phyloP scores from a whole-genome alignment of 805 yeast species.

The Candida silvicultrix region DNA sequence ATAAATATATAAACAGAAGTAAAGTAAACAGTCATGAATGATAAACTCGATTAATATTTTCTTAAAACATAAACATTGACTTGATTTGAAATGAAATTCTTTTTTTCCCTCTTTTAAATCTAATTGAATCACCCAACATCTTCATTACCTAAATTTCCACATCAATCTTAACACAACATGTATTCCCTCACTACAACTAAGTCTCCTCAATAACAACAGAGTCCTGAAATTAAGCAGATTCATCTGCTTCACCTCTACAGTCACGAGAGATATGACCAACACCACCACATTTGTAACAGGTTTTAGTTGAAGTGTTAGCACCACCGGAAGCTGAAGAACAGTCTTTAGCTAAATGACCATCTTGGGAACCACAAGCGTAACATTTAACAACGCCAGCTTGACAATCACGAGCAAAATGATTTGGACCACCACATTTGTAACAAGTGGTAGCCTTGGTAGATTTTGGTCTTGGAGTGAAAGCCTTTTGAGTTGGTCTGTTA shows the following conservation, averaged over 20 bases:
- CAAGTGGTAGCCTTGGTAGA: constrained; percentile 48
- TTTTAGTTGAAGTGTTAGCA: constrained; percentile 26
- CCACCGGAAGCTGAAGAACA: constrained; percentile 57
- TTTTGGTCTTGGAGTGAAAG: constrained; percentile 17
- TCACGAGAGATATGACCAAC: constrained; percentile 86
- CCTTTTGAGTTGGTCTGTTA: constrained; percentile 12
- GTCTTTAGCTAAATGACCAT: constrained; percentile 88
- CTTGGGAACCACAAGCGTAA: constrained; percentile 83
- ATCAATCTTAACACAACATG: not conserved
- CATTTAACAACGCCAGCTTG: constrained; percentile 67
- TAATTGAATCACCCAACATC: not conserved
- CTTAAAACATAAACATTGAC: no score
- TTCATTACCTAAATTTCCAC: not conserved
- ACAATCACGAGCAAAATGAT: constrained; percentile 91
- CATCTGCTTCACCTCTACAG: constrained; percentile 31
- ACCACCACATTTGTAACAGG: constrained; percentile 42
- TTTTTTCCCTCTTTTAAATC: not conserved
- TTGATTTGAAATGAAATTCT: no score
- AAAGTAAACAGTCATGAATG: not conserved
- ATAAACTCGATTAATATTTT: not conserved
- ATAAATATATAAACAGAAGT: not conserved
- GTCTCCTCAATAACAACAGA: no score
- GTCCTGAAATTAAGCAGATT: not conserved
- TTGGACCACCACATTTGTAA: constrained; percentile 89
- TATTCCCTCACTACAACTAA: not conserved